Evolutionary conservation across 129 eudicot species (phyloP).

Genomic region (Artemisia tridentata): DNA sequence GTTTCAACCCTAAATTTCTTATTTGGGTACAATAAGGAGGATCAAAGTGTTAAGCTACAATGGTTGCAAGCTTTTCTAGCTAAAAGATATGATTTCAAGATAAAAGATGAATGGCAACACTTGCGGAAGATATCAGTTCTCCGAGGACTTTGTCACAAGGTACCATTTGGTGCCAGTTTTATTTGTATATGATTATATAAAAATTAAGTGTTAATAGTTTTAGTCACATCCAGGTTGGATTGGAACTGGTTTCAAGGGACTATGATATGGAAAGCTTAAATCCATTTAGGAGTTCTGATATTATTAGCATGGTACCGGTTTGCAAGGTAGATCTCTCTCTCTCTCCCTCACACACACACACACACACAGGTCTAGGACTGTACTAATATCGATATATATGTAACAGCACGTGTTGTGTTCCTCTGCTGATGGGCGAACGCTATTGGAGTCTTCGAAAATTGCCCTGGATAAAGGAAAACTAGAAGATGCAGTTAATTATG

Average conservation of each 20-base stretch:
- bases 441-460: slow-evolving; percentile 87
- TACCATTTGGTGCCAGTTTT: slow-evolving; percentile 18
- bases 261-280: slow-evolving; percentile 75
- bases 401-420: slow-evolving; percentile 85
- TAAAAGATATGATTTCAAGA: slow-evolving; percentile 71
- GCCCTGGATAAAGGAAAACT: slow-evolving; percentile 97
- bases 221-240: slow-evolving; percentile 59
- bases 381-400: slow-evolving; percentile 8
- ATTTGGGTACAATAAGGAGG: slow-evolving; percentile 63
- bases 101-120: slow-evolving; percentile 74
- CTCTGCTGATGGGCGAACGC: slow-evolving; percentile 94
- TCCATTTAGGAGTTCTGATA: slow-evolving; percentile 72
- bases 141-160: slow-evolving; percentile 97
- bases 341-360: slow-evolving; percentile 14
- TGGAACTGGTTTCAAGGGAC: slow-evolving; percentile 91
- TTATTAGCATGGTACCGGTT: slow-evolving; percentile 89
- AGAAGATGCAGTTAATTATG: slow-evolving; percentile 92
- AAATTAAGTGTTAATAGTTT: slow-evolving; percentile 15
- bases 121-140: slow-evolving; percentile 85
- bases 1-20: slow-evolving; percentile 77
- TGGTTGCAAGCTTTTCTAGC: slow-evolving; percentile 74
- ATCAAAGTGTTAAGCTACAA: slow-evolving; percentile 55
- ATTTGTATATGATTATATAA: slow-evolving; percentile 2
- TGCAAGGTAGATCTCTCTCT: slow-evolving; percentile 64
- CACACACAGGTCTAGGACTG: slow-evolving; percentile 10